phyloP scores from a whole-genome alignment of 768 basidiomycete species.

The Pleurotus cornucopiae region DNA sequence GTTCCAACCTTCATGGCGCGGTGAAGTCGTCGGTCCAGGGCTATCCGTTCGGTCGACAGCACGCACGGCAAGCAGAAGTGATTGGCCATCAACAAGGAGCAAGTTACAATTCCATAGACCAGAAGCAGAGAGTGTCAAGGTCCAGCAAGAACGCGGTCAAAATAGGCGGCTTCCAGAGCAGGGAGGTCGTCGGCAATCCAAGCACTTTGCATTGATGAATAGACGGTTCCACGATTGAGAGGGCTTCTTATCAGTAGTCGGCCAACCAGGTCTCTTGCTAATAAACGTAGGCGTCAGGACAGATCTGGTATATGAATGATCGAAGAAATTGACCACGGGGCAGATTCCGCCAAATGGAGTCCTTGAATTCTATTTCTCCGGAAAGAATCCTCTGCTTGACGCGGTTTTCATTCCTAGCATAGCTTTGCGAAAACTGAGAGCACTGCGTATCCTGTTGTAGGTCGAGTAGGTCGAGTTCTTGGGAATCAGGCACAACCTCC shows the following conservation, averaged over 20 bases:
- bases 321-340: conserved; percentile 46
- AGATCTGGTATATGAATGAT: not conserved
- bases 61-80: too few relatives aligned
- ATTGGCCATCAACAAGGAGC: too few relatives aligned
- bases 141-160: conserved; percentile 5
- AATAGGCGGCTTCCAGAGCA: conserved; percentile 59
- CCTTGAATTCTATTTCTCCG: conserved; percentile 53
- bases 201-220: conserved; percentile 50
- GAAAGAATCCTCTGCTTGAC: conserved; percentile 70
- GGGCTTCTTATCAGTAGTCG: conserved; percentile 60
- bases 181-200: conserved; percentile 68
- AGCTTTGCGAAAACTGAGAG: conserved; percentile 37
- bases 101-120: not conserved
- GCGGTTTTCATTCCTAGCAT: conserved; percentile 47
- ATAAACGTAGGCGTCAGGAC: not conserved
- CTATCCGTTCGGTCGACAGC: too few relatives aligned
- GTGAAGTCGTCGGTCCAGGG: too few relatives aligned
- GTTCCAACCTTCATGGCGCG: too few relatives aligned
- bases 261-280: conserved; percentile 57
- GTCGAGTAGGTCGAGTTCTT: not conserved
- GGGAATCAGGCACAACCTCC: not conserved
- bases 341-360: conserved; percentile 50
- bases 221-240: conserved; percentile 56
- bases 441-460: not conserved
- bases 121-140: conserved; percentile 4